Conservation (phyloP, 768 basidiomycete species). For the Cystobasidiopsis lactophilus region DNA sequence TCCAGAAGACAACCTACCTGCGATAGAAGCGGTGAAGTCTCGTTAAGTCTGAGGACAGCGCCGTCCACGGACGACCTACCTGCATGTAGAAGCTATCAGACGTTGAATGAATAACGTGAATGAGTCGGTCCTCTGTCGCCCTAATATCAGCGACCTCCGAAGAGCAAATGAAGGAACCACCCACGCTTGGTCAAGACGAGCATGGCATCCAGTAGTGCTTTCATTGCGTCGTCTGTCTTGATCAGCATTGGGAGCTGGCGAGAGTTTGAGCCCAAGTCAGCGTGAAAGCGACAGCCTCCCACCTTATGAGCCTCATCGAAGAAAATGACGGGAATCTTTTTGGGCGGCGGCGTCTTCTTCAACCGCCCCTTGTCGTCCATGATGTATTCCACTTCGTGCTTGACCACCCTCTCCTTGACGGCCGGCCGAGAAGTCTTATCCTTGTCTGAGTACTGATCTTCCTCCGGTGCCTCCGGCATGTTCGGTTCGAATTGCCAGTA, state of each 20-base stretch:
- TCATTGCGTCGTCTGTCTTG: constrained; percentile 58
- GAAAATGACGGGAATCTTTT: constrained; percentile 57
- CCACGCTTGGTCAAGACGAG: constrained; percentile 73
- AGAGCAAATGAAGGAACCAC: constrained; percentile 46
- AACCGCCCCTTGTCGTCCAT: background rate
- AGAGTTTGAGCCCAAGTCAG: too few relatives aligned
- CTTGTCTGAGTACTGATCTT: background rate
- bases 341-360: constrained; percentile 25
- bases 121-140: background rate
- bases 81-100: constrained; percentile 14
- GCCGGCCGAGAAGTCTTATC: background rate
- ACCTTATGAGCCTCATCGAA: constrained; percentile 72
- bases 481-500: constrained; percentile 33
- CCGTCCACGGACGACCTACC: constrained; percentile 33
- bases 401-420: constrained; percentile 5
- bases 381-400: background rate
- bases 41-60: too few relatives aligned
- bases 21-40: too few relatives aligned
- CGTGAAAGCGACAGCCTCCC: too few relatives aligned
- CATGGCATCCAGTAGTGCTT: constrained; percentile 62
- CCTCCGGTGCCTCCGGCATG: background rate
- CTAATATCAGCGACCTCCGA: too few relatives aligned
- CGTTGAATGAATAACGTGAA: constrained; percentile 10
- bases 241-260: constrained; percentile 51
- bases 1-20: too few relatives aligned